Percentiles rank a stretch among this genome's conserved stretches.
Evolutionary conservation across 179 eudicot genomes (phyloP).

Genomic region (Silene coronaria): DNA sequence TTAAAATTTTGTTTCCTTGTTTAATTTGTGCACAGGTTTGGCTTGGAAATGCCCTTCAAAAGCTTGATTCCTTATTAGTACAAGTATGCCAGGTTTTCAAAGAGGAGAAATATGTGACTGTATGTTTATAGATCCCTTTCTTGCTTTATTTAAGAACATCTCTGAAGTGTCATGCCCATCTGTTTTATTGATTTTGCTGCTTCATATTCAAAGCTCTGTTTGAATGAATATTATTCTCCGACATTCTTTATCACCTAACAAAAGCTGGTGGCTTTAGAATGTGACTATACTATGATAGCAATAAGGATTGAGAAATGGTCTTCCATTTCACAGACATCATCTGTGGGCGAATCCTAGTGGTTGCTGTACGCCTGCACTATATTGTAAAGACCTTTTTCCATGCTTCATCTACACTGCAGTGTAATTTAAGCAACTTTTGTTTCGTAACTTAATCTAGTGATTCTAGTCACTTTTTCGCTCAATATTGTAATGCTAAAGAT

Average conservation of each 20-base stretch:
- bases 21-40: slow-evolving; percentile 52
- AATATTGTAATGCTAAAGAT: neutral
- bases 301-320: neutral
- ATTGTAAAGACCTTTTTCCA: neutral
- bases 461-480: neutral
- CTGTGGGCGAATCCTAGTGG: neutral
- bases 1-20: neutral
- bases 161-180: slow-evolving; percentile 3
- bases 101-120: slow-evolving; percentile 72
- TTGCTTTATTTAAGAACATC: neutral
- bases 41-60: slow-evolving; percentile 83
- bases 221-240: neutral
- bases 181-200: slow-evolving; percentile 1
- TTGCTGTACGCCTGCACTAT: neutral
- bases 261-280: neutral
- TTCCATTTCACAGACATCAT: slow-evolving; percentile 3
- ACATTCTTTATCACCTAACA: neutral
- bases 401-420: neutral
- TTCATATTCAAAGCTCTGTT: neutral
- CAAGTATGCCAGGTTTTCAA: slow-evolving; percentile 86
- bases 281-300: neutral
- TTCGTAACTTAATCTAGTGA: neutral
- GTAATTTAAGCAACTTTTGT: neutral
- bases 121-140: slow-evolving; percentile 33
- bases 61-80: slow-evolving; percentile 80